Percentiles rank a stretch among this genome's conserved stretches.
Conservation (phyloP, 306 rosid genomes). For the Inga oerstediana region DNA sequence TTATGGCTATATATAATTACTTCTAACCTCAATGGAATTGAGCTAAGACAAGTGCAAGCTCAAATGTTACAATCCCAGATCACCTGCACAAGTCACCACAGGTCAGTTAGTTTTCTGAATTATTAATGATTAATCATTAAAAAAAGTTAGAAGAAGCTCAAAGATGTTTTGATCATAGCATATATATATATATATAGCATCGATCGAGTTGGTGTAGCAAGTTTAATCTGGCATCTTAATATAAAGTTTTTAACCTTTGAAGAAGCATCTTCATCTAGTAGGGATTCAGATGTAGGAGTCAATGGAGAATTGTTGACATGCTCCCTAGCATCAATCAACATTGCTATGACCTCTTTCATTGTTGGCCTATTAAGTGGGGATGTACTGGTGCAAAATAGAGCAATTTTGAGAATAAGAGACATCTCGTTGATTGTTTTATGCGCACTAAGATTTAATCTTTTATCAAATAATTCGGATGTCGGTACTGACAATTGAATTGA, state of each 20-base stretch:
- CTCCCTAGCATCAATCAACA: slow-evolving; percentile 73
- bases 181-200: neutral
- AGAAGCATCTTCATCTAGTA: slow-evolving; percentile 54
- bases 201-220: neutral
- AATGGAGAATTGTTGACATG: slow-evolving; percentile 53
- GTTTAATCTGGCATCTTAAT: neutral
- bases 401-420: slow-evolving; percentile 76
- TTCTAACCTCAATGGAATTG: slow-evolving; percentile 10
- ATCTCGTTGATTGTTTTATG: slow-evolving; percentile 60
- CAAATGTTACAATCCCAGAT: slow-evolving; percentile 15
- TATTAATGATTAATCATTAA: neutral
- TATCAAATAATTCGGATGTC: slow-evolving; percentile 59
- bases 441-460: slow-evolving; percentile 52
- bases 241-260: slow-evolving; percentile 51
- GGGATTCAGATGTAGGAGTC: slow-evolving; percentile 69
- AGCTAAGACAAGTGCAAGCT: slow-evolving; percentile 16
- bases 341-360: slow-evolving; percentile 81
- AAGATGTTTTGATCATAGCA: neutral
- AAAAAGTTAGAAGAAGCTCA: neutral
- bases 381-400: slow-evolving; percentile 70
- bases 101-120: slow-evolving; percentile 20
- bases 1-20: neutral
- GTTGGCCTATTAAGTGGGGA: slow-evolving; percentile 82
- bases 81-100: slow-evolving; percentile 40
- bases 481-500: slow-evolving; percentile 46